These are phyloP conservation scores for Talaromyces sp. DNA, from an alignment of 2,329 filamentous ascomycete species.

Conservation along the genomic window DNA sequence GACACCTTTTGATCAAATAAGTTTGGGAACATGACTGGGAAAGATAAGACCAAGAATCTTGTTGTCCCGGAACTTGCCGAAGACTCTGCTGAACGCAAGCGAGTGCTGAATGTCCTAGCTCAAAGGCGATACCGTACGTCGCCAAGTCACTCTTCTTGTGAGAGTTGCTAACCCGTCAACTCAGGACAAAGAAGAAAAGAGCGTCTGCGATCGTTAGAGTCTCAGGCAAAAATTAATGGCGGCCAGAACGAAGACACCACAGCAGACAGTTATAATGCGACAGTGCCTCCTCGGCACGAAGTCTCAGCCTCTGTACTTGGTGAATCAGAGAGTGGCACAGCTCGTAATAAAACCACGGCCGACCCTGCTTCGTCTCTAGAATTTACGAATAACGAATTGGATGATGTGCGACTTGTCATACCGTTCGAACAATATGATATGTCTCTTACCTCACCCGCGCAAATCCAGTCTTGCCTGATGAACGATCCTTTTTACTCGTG, in stretches of 20 bases:
- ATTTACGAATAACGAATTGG: neutral
- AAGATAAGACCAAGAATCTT: neutral
- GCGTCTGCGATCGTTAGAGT: neutral
- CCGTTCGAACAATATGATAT: neutral
- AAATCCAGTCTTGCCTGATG: neutral
- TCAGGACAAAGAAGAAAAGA: neutral
- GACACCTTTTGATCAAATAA: too few relatives aligned
- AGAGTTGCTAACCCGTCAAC: too few relatives aligned
- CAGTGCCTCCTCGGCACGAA: neutral
- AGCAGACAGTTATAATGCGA: neutral
- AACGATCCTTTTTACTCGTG: neutral
- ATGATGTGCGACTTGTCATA: neutral
- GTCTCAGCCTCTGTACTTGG: neutral
- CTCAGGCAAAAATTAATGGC: neutral
- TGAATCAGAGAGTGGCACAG: neutral
- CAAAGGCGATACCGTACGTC: conserved; percentile 49
- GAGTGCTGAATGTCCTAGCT: conserved; percentile 53
- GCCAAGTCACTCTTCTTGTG: too few relatives aligned
- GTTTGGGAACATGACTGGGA: neutral
- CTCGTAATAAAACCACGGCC: neutral
- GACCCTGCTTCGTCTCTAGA: neutral
- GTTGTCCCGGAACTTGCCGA: conserved; percentile 27
- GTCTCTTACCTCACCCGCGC: neutral
- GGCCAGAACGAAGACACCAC: neutral
- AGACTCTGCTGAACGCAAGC: conserved; percentile 53